Evolutionary conservation across 2,329 filamentous ascomycete species (phyloP).

Genomic region (Botrytis paeoniae): DNA sequence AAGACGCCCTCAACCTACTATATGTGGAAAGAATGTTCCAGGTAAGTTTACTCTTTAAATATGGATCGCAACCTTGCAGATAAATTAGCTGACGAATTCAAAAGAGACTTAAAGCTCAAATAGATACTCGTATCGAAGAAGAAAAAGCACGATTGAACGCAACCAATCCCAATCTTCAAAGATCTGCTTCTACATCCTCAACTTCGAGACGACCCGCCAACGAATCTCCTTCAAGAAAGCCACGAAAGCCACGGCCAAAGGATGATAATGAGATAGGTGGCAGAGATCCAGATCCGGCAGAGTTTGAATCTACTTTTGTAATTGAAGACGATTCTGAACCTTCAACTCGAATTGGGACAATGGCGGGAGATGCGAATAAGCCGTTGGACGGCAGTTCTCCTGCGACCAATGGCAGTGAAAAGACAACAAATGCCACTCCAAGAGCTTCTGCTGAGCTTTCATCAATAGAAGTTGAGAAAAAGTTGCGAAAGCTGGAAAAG

Average conservation of each 20-base stretch:
- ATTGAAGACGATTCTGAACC: slow-evolving; percentile 77
- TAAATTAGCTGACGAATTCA: slow-evolving; percentile 13
- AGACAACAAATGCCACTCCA: slow-evolving; percentile 24
- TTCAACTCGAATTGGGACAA: slow-evolving; percentile 57
- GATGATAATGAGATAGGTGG: slow-evolving; percentile 31
- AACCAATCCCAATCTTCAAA: slow-evolving; percentile 42
- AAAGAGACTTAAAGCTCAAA: slow-evolving; percentile 78
- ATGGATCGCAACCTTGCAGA: slow-evolving; percentile 14
- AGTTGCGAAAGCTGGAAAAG: slow-evolving; percentile 83
- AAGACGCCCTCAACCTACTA: slow-evolving; percentile 22
- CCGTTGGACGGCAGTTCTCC: slow-evolving; percentile 28
- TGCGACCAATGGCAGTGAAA: slow-evolving; percentile 34
- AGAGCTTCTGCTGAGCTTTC: slow-evolving; percentile 47
- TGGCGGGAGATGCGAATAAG: slow-evolving; percentile 24
- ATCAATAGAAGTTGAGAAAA: slow-evolving; percentile 69
- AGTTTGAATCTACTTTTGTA: slow-evolving; percentile 83
- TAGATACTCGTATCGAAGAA: slow-evolving; percentile 84
- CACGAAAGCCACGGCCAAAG: slow-evolving; percentile 32
- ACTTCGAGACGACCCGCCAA: slow-evolving; percentile 29
- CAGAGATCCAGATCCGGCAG: slow-evolving; percentile 68
- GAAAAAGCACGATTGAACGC: slow-evolving; percentile 70
- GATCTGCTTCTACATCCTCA: slow-evolving; percentile 42
- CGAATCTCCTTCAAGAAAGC: slow-evolving; percentile 33
- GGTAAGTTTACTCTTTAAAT: slow-evolving; percentile 27
- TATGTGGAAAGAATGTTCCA: slow-evolving; percentile 37